Percentiles rank a stretch among this genome's conserved stretches.
phyloP scores from a whole-genome alignment of 73 alveolate genomes.

The Tetrahymena malaccensis region DNA sequence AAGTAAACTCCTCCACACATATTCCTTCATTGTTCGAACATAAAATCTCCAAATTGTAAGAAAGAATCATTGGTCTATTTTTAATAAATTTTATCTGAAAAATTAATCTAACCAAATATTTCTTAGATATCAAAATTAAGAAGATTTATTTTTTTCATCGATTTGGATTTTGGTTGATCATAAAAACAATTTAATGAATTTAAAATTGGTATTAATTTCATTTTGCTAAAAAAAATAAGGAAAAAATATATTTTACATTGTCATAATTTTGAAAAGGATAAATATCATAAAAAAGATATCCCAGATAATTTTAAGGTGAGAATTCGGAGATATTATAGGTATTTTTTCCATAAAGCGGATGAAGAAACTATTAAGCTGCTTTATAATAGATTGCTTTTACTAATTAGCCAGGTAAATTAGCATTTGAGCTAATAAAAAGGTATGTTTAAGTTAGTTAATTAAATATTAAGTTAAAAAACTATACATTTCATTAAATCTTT shows the following conservation, averaged over 20 bases:
- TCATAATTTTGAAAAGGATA: neutral
- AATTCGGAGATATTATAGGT: neutral
- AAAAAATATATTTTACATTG: neutral
- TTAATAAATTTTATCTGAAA: neutral
- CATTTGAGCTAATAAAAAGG: neutral
- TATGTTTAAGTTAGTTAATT: neutral
- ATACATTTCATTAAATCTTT: neutral
- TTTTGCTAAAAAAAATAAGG: neutral
- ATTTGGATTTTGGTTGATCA: too few species aligned
- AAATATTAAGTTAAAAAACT: neutral
- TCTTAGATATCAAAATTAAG: too few species aligned
- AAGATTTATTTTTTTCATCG: too few species aligned
- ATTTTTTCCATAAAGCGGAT: neutral
- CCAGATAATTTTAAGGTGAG: neutral
- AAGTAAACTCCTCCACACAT: neutral
- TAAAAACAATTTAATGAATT: too few species aligned
- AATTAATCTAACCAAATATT: too few species aligned
- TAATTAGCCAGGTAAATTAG: neutral
- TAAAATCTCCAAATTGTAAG: neutral
- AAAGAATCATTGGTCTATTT: neutral
- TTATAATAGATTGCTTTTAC: neutral
- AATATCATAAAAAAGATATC: neutral
- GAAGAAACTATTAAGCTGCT: neutral
- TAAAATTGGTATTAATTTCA: too few species aligned
- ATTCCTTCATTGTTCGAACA: neutral